phyloP scores from a whole-genome alignment of 805 yeast genomes.

The Metschnikowia hibisci region DNA sequence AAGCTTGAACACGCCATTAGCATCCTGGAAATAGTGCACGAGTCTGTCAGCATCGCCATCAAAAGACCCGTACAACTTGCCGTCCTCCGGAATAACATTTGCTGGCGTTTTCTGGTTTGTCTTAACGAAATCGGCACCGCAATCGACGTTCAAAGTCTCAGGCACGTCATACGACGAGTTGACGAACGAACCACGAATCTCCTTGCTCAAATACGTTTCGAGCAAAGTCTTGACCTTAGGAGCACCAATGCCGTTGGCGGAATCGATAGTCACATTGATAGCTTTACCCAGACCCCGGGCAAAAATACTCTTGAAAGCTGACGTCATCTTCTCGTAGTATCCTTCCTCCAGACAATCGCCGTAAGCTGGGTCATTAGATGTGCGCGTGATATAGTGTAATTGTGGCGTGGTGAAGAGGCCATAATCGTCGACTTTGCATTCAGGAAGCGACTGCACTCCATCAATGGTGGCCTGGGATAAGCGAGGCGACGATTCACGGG shows the following conservation, averaged over 20 bases:
- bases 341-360: slow-evolving; percentile 65
- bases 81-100: slow-evolving; percentile 45
- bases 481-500: slow-evolving; percentile 77
- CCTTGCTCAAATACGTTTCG: slow-evolving; percentile 33
- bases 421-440: slow-evolving; percentile 46
- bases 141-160: slow-evolving; percentile 59
- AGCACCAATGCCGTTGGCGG: slow-evolving; percentile 97
- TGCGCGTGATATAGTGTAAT: slow-evolving; percentile 79
- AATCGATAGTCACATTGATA: slow-evolving; percentile 65
- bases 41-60: slow-evolving; percentile 98
- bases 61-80: slow-evolving; percentile 68
- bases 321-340: slow-evolving; percentile 61
- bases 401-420: slow-evolving; percentile 91
- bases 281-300: slow-evolving; percentile 18
- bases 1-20: slow-evolving; percentile 42
- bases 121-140: slow-evolving; percentile 96
- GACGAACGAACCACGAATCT: slow-evolving; percentile 41
- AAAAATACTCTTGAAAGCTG: slow-evolving; percentile 47
- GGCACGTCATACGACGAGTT: slow-evolving; percentile 58
- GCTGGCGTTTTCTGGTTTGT: slow-evolving; percentile 78
- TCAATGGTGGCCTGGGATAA: slow-evolving; percentile 56
- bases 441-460: slow-evolving; percentile 51
- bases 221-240: slow-evolving; percentile 57
- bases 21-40: slow-evolving; percentile 64
- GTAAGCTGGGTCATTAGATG: slow-evolving; percentile 59